Base-by-base conservation (phyloP, 768 basidiomycete species). In the Termitomyces sp. region DNA sequence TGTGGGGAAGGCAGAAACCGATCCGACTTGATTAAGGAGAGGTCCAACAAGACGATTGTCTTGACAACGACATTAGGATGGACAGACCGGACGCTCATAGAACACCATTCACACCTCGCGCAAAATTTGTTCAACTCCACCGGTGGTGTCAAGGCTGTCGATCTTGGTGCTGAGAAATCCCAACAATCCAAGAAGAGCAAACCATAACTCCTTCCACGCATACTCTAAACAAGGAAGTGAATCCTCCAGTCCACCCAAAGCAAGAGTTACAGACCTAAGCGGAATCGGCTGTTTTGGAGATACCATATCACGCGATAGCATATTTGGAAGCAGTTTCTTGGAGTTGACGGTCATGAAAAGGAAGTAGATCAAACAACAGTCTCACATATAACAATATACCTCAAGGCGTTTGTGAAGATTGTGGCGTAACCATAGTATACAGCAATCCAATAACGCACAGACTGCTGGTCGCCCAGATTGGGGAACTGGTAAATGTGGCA, bases 391-490 rank as follows among this genome's bases (percentile, higher is more conserved):
- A 6, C 80, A 79, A 29, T 75, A 71, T 0, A 81, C 77, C 57
- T 87, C 83, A 5, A 88, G 69, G 29, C 74, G 78, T 62, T 80
- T 86, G 56, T 87, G 84, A 31, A 89, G 70, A 64, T 87, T 88
- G 62, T 90, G 87, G 18, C 85, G 81, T 28, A 88, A 68, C 85
- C 86, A 89, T 15, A 89, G 72, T 6, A 85, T 75, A 62, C 83
- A 85, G 56, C 83, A 87, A 66, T 89, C 86, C n/a, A 89, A 64
- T 24, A 88, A 55, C 3, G 84, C 80, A 62, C 83, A 84, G 26
- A 86, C 60, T 1, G 79, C 78, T 1, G 83, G 74, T 51, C 78
- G 72, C 9, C 74, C 70, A 5, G 73, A 55, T 1, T 68, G 65
- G 8, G 74, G 64, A 12, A 67, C 55, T 1, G 85, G 78, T 41